Conservation (phyloP, 164 flowering plant genomes). For the Tetracentron sinense region DNA sequence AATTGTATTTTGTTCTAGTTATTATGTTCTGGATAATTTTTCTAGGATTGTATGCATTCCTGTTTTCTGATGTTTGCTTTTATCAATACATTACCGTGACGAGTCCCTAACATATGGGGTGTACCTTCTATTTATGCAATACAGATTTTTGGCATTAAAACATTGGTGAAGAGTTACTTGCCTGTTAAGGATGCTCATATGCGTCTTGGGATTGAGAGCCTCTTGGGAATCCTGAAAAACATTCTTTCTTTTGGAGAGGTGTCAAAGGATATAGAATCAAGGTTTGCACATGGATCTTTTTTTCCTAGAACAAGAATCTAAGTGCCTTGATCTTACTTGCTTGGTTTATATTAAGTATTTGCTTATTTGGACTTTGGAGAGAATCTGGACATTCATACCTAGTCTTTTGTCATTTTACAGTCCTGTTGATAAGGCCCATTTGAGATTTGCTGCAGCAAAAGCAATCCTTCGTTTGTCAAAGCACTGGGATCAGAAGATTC, state of each 20-base stretch:
- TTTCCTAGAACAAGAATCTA: not conserved
- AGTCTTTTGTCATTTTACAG: slow-evolving; percentile 41
- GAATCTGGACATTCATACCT: not conserved
- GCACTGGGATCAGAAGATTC: slow-evolving; percentile 89
- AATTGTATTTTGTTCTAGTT: slow-evolving; percentile 9
- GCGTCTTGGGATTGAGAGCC: slow-evolving; percentile 67
- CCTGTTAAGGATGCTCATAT: slow-evolving; percentile 90
- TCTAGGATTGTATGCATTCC: slow-evolving; percentile 3
- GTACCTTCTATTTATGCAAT: slow-evolving; percentile 6
- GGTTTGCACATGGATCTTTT: slow-evolving; percentile 34
- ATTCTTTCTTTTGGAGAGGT: slow-evolving; percentile 74
- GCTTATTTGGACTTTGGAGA: not conserved
- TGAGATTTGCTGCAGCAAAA: slow-evolving; percentile 88
- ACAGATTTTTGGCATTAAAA: slow-evolving; percentile 81
- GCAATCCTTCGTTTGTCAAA: slow-evolving; percentile 79
- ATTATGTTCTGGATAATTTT: slow-evolving; percentile 5
- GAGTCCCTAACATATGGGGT: not conserved
- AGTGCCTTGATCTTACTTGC: slow-evolving; percentile 3
- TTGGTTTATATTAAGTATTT: not conserved
- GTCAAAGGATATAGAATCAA: slow-evolving; percentile 64
- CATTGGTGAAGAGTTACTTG: slow-evolving; percentile 88
- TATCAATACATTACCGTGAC: not conserved
- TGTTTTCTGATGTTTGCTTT: not conserved
- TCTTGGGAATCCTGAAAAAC: slow-evolving; percentile 58
- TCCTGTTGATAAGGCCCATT: slow-evolving; percentile 78